These are phyloP conservation scores for Penicillium egyptiacum DNA, from an alignment of 495 filamentous ascomycete genomes.

Conservation along the genomic window DNA sequence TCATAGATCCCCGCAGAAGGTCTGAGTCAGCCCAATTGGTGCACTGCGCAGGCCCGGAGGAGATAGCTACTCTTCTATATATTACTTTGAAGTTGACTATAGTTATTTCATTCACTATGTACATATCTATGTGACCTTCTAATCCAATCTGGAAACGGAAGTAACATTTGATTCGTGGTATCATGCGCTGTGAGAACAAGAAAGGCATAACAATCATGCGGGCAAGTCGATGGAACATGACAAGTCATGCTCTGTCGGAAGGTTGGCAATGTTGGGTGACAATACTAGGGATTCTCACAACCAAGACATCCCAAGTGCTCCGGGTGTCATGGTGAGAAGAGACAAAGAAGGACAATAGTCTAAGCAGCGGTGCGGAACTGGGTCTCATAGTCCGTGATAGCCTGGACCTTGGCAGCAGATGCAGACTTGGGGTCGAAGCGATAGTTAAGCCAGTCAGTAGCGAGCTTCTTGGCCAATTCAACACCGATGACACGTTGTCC, in stretches of 20 bases:
- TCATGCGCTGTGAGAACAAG: constrained; percentile 35
- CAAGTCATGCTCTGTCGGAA: background rate
- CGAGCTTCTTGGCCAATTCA: constrained; percentile 74
- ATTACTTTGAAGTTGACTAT: background rate
- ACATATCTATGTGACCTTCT: constrained; percentile 12
- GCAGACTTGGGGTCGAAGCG: constrained; percentile 72
- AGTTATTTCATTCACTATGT: constrained; percentile 9
- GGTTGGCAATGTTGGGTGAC: background rate
- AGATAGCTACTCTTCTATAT: background rate
- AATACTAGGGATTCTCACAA: background rate
- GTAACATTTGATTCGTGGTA: constrained; percentile 38
- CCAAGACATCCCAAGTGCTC: background rate
- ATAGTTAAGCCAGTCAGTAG: constrained; percentile 79
- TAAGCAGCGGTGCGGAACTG: constrained; percentile 39
- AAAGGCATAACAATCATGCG: constrained; percentile 12
- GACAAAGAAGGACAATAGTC: background rate
- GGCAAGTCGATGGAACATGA: background rate
- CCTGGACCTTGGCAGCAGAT: constrained; percentile 73
- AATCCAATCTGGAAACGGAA: constrained; percentile 23
- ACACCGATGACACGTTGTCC: constrained; percentile 81
- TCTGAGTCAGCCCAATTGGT: constrained; percentile 5
- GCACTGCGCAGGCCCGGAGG: background rate
- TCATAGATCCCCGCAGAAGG: constrained; percentile 41
- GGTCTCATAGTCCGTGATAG: constrained; percentile 71
- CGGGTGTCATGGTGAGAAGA: background rate